These are phyloP conservation scores for Eutrema heterophyllum DNA, from an alignment of 345 rosid genomes.

Conservation along the genomic window DNA sequence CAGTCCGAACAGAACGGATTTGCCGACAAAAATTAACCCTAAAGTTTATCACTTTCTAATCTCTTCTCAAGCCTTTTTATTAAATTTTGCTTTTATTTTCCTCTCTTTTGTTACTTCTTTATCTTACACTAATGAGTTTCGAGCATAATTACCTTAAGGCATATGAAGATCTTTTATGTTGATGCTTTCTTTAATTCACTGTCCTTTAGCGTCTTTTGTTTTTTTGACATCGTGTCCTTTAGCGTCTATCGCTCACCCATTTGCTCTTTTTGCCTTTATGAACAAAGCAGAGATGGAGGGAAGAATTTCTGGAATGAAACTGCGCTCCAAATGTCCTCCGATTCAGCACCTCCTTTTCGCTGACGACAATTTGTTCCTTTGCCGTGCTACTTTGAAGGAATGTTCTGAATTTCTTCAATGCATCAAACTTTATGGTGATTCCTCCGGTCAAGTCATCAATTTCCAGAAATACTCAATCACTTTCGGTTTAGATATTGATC, in stretches of 20 bases:
- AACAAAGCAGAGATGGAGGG: neutral
- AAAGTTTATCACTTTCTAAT: slow-evolving; percentile 2
- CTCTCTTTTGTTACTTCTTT: neutral
- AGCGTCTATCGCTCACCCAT: slow-evolving; percentile 5
- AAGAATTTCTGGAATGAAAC: neutral
- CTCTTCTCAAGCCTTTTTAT: neutral
- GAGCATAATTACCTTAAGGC: neutral
- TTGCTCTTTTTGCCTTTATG: slow-evolving; percentile 18
- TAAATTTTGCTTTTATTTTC: neutral
- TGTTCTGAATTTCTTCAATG: neutral
- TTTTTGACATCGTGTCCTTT: too few species aligned
- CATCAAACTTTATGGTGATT: neutral
- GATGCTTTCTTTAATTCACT: neutral
- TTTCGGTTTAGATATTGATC: neutral
- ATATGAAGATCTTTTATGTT: neutral
- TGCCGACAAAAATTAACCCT: slow-evolving; percentile 19
- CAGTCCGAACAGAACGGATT: slow-evolving; percentile 6
- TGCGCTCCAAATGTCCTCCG: neutral
- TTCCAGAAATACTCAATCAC: neutral
- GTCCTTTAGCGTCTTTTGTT: neutral
- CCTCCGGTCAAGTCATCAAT: neutral
- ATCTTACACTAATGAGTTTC: neutral
- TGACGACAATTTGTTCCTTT: neutral
- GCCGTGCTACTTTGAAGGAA: too few species aligned
- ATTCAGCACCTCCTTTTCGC: neutral